Conservation (phyloP, 2,329 filamentous ascomycete species). For the Arthrinium puccinioides region DNA sequence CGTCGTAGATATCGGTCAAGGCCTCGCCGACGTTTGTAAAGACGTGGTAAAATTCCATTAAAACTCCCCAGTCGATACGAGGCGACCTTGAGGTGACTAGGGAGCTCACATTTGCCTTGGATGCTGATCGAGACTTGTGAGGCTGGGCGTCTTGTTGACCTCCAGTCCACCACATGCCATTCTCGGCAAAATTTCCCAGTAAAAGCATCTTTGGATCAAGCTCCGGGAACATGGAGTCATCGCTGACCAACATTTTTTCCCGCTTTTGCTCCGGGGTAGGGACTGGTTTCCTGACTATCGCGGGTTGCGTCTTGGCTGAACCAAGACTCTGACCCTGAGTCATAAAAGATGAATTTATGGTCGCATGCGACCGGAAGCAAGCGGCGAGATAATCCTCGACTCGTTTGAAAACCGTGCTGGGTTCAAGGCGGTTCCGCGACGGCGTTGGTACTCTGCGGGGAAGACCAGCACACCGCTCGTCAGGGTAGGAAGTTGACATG, state of each 20-base stretch:
- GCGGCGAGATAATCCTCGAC: slow-evolving; percentile 70
- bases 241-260: slow-evolving; percentile 20
- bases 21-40: slow-evolving; percentile 59
- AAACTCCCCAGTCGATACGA: slow-evolving; percentile 66
- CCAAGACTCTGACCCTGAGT: slow-evolving; percentile 33
- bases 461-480: slow-evolving; percentile 18
- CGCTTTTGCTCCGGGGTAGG: slow-evolving; percentile 25
- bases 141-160: slow-evolving; percentile 34
- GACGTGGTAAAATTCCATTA: slow-evolving; percentile 67
- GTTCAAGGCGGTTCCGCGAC: slow-evolving; percentile 18
- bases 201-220: slow-evolving; percentile 70
- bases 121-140: slow-evolving; percentile 24
- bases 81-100: slow-evolving; percentile 54
- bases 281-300: slow-evolving; percentile 19
- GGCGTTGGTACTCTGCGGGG: slow-evolving; percentile 9
- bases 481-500: slow-evolving; percentile 38
- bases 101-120: slow-evolving; percentile 24
- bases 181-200: slow-evolving; percentile 70
- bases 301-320: slow-evolving; percentile 12
- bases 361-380: slow-evolving; percentile 62
- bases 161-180: slow-evolving; percentile 76
- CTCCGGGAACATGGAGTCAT: slow-evolving; percentile 44
- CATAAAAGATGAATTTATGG: slow-evolving; percentile 71
- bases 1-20: slow-evolving; percentile 57
- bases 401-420: slow-evolving; percentile 61